These are phyloP conservation scores for Lactarius deliciosus DNA, from an alignment of 768 basidiomycete genomes.

Conservation along the genomic window DNA sequence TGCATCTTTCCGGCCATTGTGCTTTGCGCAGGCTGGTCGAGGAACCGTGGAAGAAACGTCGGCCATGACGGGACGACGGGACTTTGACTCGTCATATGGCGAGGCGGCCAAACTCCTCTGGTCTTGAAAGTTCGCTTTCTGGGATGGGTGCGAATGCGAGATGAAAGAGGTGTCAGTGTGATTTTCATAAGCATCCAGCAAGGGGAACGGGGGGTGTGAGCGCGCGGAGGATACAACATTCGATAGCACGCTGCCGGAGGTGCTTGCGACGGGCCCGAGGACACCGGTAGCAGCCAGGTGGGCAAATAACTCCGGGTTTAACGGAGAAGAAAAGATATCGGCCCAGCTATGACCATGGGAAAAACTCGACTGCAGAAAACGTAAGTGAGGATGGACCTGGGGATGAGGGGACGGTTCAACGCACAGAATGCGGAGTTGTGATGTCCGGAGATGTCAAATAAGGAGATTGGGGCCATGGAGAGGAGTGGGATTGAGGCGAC, in stretches of 20 bases:
- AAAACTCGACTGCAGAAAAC: conserved; percentile 31
- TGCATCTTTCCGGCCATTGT: conserved; percentile 9
- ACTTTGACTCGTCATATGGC: conserved; percentile 10
- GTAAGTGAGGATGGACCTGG: conserved; percentile 25
- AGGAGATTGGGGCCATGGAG: conserved; percentile 37
- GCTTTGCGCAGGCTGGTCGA: conserved; percentile 2
- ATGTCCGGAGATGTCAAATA: conserved; percentile 32
- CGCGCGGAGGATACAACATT: conserved; percentile 32
- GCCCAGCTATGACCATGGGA: conserved; percentile 50
- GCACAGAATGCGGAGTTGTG: conserved; percentile 25
- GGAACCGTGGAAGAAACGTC: conserved; percentile 7
- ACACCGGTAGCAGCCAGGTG: conserved; percentile 61
- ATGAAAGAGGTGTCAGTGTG: conserved; percentile 6
- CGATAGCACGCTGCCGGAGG: conserved; percentile 44
- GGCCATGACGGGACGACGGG: background rate
- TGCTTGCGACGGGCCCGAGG: conserved; percentile 42
- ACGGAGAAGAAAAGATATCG: conserved; percentile 57
- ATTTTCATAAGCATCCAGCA: conserved; percentile 6
- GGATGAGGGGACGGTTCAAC: background rate
- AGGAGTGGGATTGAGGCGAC: conserved; percentile 32
- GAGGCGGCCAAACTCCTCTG: background rate
- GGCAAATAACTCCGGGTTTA: conserved; percentile 60
- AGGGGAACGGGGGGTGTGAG: conserved; percentile 11
- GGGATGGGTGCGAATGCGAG: conserved; percentile 7
- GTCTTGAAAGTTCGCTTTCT: conserved; percentile 4